Percentiles rank a stretch among this genome's conserved stretches.
Conservation (phyloP, 1,284 basidiomycete genomes). For the Leucoagaricus sp. region DNA sequence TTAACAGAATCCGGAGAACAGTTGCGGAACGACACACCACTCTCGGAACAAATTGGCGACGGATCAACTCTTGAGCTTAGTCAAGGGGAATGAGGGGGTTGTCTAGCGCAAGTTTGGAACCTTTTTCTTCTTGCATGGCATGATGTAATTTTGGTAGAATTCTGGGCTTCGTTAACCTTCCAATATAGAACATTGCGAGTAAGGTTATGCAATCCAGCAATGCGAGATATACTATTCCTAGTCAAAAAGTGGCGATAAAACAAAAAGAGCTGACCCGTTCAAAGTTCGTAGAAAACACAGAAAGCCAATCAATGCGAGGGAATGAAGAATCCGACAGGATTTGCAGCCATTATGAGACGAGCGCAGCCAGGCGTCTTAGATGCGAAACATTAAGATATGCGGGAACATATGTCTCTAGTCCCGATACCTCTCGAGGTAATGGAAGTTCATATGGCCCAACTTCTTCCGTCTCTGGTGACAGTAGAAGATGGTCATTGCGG, state of each 20-base stretch:
- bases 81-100: conserved; percentile 7
- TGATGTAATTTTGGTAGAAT: background rate
- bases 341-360: conserved; percentile 59
- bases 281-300: background rate
- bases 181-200: conserved; percentile 36
- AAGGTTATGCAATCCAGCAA: conserved; percentile 39
- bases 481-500: conserved; percentile 91
- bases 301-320: conserved; percentile 1
- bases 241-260: conserved; percentile 10
- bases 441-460: conserved; percentile 91
- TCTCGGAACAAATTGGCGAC: conserved; percentile 45
- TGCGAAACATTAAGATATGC: conserved; percentile 86
- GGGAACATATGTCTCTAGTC: conserved; percentile 86
- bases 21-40: conserved; percentile 41
- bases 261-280: conserved; percentile 12
- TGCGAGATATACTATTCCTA: conserved; percentile 40
- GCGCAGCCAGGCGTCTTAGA: conserved; percentile 76
- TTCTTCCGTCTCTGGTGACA: conserved; percentile 94
- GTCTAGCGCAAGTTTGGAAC: conserved; percentile 8
- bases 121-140: background rate
- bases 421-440: conserved; percentile 84
- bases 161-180: conserved; percentile 24
- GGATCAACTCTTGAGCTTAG: conserved; percentile 35
- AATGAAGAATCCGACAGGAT: conserved; percentile 1
- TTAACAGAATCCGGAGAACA: conserved; percentile 21